Conservation (phyloP, 495 filamentous ascomycete species). For the Penicillium pancosmium region DNA sequence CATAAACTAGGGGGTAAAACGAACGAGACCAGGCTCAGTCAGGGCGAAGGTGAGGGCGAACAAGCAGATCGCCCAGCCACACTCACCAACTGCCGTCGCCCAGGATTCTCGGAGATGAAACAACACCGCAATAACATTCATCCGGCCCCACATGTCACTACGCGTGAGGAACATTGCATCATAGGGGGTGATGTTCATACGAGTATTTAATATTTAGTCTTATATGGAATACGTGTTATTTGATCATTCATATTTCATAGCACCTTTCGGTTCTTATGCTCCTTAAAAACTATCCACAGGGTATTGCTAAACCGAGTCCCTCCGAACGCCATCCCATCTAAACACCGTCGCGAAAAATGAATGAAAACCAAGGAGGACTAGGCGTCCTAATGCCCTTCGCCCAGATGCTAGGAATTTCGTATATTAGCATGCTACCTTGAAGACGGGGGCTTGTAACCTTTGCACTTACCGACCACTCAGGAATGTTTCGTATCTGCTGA, state of each 20-base stretch:
- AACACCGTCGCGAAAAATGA: conserved; percentile 21
- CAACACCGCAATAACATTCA: conserved; percentile 23
- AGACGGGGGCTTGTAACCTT: neutral
- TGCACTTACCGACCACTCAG: conserved; percentile 85
- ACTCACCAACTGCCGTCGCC: neutral
- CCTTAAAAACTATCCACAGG: conserved; percentile 26
- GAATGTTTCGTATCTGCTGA: conserved; percentile 86
- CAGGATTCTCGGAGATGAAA: conserved; percentile 20
- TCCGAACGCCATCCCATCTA: conserved; percentile 26
- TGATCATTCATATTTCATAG: neutral
- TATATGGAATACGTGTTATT: neutral
- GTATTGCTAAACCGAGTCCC: conserved; percentile 24
- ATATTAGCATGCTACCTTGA: conserved; percentile 14
- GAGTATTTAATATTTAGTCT: no score
- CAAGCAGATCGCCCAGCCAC: conserved; percentile 14
- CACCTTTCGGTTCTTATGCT: conserved; percentile 4
- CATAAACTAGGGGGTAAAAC: conserved; percentile 14
- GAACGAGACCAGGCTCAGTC: conserved; percentile 17
- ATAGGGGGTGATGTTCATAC: conserved; percentile 1
- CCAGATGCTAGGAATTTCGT: conserved; percentile 48
- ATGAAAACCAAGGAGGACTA: conserved; percentile 19
- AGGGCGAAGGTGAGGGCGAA: conserved; percentile 22
- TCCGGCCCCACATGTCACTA: conserved; percentile 25
- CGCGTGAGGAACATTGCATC: conserved; percentile 25
- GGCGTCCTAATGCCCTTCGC: conserved; percentile 38